These are phyloP conservation scores for Gracilariopsis chorda DNA, from an alignment of 23 red algal species.

Conservation along the genomic window DNA sequence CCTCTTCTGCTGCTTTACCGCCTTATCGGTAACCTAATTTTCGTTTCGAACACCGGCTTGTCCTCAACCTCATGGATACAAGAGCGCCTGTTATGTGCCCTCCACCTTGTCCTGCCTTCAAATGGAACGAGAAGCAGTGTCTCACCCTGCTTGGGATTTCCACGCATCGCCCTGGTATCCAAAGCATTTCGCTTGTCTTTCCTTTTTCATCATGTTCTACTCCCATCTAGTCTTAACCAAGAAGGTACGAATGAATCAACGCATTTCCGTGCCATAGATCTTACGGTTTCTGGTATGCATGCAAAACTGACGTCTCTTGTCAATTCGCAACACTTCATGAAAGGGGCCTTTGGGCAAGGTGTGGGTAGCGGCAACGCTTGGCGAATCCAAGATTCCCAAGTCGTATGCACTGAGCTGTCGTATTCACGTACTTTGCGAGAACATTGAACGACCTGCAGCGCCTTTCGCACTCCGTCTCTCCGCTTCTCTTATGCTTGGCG, in stretches of 20 bases:
- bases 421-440: constrained; percentile 58
- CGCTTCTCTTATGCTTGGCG: constrained; percentile 70
- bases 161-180: too few species aligned
- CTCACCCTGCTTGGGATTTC: too few species aligned
- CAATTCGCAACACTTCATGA: not conserved
- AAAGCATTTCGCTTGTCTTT: too few species aligned
- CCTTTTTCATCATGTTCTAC: constrained; percentile 73
- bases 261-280: not conserved
- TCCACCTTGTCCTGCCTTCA: too few species aligned
- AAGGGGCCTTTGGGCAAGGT: constrained; percentile 74
- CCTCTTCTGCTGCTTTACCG: too few species aligned
- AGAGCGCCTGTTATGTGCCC: too few species aligned
- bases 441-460: constrained; percentile 45
- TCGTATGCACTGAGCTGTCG: constrained; percentile 33
- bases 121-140: too few species aligned
- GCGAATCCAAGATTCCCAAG: constrained; percentile 46
- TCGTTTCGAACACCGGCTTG: too few species aligned
- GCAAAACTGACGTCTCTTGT: not conserved
- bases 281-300: too few species aligned
- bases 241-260: constrained; percentile 12
- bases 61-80: too few species aligned
- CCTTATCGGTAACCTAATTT: too few species aligned
- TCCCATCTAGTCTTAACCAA: constrained; percentile 49
- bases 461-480: constrained; percentile 78
- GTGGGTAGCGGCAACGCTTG: constrained; percentile 84